Percentiles rank a stretch among this genome's conserved stretches.
These are phyloP conservation scores for Candida takata DNA, from an alignment of 805 yeast genomes.

Conservation along the genomic window DNA sequence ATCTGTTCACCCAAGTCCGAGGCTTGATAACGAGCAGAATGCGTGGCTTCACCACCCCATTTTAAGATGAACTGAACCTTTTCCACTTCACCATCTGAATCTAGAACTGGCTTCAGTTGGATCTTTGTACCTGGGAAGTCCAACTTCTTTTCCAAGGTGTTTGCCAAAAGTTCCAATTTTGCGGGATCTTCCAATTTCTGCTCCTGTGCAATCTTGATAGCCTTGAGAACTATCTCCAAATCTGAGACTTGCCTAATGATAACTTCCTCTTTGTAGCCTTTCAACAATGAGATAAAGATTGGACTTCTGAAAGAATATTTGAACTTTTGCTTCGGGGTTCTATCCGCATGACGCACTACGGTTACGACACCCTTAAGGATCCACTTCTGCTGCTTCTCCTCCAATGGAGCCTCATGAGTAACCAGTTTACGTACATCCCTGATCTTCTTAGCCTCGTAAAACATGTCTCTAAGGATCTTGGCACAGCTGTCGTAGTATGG, in stretches of 20 bases:
- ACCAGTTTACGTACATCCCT: slow-evolving; percentile 34
- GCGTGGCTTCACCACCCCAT: slow-evolving; percentile 99
- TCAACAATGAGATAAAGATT: slow-evolving; percentile 74
- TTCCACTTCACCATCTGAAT: slow-evolving; percentile 66
- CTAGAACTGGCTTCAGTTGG: slow-evolving; percentile 84
- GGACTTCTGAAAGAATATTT: slow-evolving; percentile 91
- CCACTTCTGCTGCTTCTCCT: slow-evolving; percentile 74
- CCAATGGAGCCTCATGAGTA: slow-evolving; percentile 28
- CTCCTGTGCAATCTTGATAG: slow-evolving; percentile 75
- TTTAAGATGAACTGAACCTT: slow-evolving; percentile 93
- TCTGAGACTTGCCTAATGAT: slow-evolving; percentile 88
- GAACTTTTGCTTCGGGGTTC: slow-evolving; percentile 97
- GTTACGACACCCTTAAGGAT: slow-evolving; percentile 87
- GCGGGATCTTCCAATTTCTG: slow-evolving; percentile 72
- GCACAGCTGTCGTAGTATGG: slow-evolving; percentile 84
- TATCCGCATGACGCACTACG: slow-evolving; percentile 93
- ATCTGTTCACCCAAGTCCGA: slow-evolving; percentile 92
- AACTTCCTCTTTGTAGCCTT: slow-evolving; percentile 94
- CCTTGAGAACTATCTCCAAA: slow-evolving; percentile 74
- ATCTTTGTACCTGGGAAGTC: slow-evolving; percentile 93
- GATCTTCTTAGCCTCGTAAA: slow-evolving; percentile 51
- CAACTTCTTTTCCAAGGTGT: slow-evolving; percentile 84
- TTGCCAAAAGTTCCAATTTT: slow-evolving; percentile 68
- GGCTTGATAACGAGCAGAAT: slow-evolving; percentile 92
- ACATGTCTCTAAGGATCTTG: slow-evolving; percentile 65